A percentile compares a stretch with the other conserved stretches of the same genome.
phyloP scores from a whole-genome alignment of 148 eudicot genomes.

The Agrostemma githago region DNA sequence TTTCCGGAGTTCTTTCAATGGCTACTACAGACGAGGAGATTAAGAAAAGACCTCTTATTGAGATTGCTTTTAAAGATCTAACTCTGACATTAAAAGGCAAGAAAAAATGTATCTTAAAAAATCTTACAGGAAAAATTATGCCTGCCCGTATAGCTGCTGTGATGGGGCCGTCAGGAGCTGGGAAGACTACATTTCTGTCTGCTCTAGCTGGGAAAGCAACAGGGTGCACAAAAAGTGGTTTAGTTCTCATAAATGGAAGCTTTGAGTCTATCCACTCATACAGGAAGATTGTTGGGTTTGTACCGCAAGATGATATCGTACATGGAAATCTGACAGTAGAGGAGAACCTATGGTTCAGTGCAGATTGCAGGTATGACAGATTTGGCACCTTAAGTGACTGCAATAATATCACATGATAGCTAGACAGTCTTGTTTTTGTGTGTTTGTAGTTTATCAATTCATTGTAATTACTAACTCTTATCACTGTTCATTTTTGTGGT shows the following conservation, averaged over 20 bases:
- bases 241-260: constrained; percentile 54
- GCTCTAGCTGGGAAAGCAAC: constrained; percentile 68
- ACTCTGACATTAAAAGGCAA: constrained; percentile 62
- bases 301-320: constrained; percentile 83
- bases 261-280: constrained; percentile 56
- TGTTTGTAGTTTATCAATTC: background rate
- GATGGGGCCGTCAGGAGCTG: constrained; percentile 90
- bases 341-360: constrained; percentile 84
- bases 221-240: constrained; percentile 56
- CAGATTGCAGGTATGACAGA: constrained; percentile 61
- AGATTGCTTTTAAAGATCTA: constrained; percentile 57
- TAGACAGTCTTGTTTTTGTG: background rate
- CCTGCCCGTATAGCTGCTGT: constrained; percentile 71
- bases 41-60: constrained; percentile 52
- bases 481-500: constrained; percentile 8
- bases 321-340: constrained; percentile 77
- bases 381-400: background rate
- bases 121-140: constrained; percentile 61
- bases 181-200: constrained; percentile 70
- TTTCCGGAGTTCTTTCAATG: constrained; percentile 54
- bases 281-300: constrained; percentile 67
- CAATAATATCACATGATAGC: background rate
- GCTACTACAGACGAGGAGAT: constrained; percentile 38
- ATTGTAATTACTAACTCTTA: constrained; percentile 1
- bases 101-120: constrained; percentile 46